Base-by-base conservation (phyloP, 2,329 filamentous ascomycete species). In the Scedosporium minutisporum region DNA sequence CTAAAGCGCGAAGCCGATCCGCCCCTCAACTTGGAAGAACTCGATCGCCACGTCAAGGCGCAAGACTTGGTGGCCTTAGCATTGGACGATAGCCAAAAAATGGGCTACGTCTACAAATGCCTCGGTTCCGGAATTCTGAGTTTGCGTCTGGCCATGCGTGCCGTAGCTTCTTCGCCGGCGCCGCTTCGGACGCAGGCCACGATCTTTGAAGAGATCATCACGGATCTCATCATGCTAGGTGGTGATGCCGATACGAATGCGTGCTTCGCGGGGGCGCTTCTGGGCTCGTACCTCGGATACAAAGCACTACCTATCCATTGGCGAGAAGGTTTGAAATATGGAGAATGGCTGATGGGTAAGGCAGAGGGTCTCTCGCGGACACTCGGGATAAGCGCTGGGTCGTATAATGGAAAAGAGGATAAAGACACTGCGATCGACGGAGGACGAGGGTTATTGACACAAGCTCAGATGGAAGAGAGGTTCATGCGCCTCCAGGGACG, bases 171-270 rank as follows among this genome's bases (percentile, higher is more conserved):
- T 3, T 63, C 65, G 4, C 46, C 62, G 6, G 61, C 63, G 1
- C 60, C 64, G 4, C 29, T 72, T 3, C 38, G 62, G 7, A 65
- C 64, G 1, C 69, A 70, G 21, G 66, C 65, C 4, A 23, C 63
- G 1, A 58, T 74, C 3, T 82, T 83, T 64, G 79, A 83, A 68
- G 69, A 73, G 5, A 69, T 80, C 10, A 78, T 82, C 12, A 78
- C 76, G 0, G 72, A 78, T 6, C 71, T 83, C 14, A 75, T 79
- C 42, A 80, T 82, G 78, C 72, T 76, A 42, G 81, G 78, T 1
- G 81, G 81, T 0, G 81, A 83, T 64, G 79, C 80, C 3, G 81
- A 83, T 64, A 83, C 81, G 0, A 83, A 83, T 64, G 80, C 79
- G 6, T 81, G 78, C 55, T 80, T 79, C 61, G 80, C 80, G 0